These are phyloP conservation scores for Roridomyces roridus DNA, from an alignment of 768 basidiomycete species.

Conservation along the genomic window DNA sequence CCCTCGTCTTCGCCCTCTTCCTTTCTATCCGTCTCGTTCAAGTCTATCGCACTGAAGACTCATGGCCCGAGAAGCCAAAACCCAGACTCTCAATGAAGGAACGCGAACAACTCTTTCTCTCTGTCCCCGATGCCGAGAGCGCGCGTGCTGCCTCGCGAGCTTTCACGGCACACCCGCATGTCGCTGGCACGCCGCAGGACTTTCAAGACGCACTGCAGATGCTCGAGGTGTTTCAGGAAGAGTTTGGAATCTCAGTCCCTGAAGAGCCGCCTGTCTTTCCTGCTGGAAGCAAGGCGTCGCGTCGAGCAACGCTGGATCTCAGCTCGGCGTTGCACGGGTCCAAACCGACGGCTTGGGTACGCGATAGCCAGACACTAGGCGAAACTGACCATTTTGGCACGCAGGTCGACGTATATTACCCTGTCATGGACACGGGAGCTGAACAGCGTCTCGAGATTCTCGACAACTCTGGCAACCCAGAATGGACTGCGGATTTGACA, in stretches of 20 bases:
- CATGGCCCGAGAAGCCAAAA: slow-evolving; percentile 1
- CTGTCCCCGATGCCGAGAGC: slow-evolving; percentile 61
- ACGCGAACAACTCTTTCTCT: slow-evolving; percentile 35
- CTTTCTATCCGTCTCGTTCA: not conserved
- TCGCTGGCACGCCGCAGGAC: slow-evolving; percentile 71
- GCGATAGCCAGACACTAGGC: not conserved
- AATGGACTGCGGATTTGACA: slow-evolving; percentile 76
- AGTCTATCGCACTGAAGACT: not conserved
- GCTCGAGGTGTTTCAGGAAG: slow-evolving; percentile 69
- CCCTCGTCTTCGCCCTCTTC: no score
- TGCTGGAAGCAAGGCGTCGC: slow-evolving; percentile 73
- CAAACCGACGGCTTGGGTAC: slow-evolving; percentile 74
- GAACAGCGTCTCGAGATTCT: slow-evolving; percentile 73
- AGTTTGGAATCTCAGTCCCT: slow-evolving; percentile 59
- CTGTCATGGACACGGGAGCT: slow-evolving; percentile 81
- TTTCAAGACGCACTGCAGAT: slow-evolving; percentile 69
- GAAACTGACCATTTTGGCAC: not conserved
- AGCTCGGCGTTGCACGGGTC: slow-evolving; percentile 46
- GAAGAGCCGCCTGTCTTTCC: slow-evolving; percentile 62
- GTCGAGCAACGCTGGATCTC: slow-evolving; percentile 66
- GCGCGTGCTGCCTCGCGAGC: slow-evolving; percentile 62
- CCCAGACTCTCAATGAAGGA: slow-evolving; percentile 25
- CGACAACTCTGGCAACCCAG: slow-evolving; percentile 53
- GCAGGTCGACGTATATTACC: slow-evolving; percentile 76
- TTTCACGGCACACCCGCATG: slow-evolving; percentile 74